Conservation (phyloP, 257 asterid genomes). For the Nicotiana obtusifolia region DNA sequence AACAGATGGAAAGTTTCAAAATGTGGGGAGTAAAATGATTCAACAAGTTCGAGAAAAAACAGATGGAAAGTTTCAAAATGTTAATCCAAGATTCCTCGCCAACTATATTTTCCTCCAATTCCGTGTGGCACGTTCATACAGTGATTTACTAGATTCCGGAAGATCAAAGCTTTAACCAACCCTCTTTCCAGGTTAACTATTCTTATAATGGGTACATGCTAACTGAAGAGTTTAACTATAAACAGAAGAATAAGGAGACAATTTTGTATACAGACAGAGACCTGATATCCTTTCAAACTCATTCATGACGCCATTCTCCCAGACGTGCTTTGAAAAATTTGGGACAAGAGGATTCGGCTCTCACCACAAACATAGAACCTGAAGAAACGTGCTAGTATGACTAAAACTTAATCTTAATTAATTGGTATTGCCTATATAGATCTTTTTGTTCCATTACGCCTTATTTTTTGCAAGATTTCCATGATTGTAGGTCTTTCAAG, state of each 20-base stretch:
- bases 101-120: not conserved
- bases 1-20: too few species aligned
- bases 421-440: not conserved
- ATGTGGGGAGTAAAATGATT: not conserved
- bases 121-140: not conserved
- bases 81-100: not conserved
- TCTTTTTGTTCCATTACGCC: not conserved
- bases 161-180: not conserved
- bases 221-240: not conserved
- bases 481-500: not conserved
- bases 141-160: not conserved
- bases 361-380: not conserved
- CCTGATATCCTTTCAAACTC: not conserved
- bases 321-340: not conserved
- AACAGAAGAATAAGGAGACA: not conserved
- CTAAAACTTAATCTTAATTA: not conserved
- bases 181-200: not conserved
- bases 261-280: not conserved
- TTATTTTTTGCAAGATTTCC: not conserved
- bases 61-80: not conserved
- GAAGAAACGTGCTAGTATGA: not conserved
- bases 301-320: not conserved
- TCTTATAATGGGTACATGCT: not conserved
- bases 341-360: not conserved
- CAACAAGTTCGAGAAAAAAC: not conserved